Base-by-base conservation (phyloP, 2,329 filamentous ascomycete genomes). In the Paracorniculantispora psalliotae region DNA sequence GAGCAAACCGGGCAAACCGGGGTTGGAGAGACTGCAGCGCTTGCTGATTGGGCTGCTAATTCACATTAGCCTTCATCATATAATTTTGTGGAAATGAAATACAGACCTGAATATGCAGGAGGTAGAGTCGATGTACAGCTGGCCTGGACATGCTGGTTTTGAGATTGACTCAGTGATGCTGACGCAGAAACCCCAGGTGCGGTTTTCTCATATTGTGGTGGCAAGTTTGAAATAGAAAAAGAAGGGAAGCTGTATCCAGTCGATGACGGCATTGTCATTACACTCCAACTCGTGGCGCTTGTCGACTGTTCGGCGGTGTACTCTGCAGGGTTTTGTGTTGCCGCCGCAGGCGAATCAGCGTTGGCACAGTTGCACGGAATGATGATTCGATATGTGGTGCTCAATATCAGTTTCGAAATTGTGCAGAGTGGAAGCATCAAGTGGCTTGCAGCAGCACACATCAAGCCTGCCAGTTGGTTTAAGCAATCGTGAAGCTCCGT, bases 391-490 rank as follows among this genome's bases (percentile, higher is more conserved):
- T 59, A 59, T 7, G 23, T 28, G 17, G 25, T 26, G 17, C 41
- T 41, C 15, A 23, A 51, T 4, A 52, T 4, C 2, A 21, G 13
- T 37, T 43, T 47, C 3, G 56, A 52, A 33, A 52, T 13, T 8
- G 21, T 30, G 30, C 67, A 69, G 7, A 67, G 49, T 6, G 61
- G 61, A 21, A 63, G 52, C 1, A 61, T 57, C 21, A 64, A 47
- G n/a, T 63, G 57, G 5, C 48, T 46, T 3, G 66, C 61, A 12
- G 63, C 63, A 4, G 59, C 59, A 19, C 61, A 62, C 28, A 67
- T 62, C 26, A 67, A 61, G 13, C 51, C 52, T 2, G 61, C 62
- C 52, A 67, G 50, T 43, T 67, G 62, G n/a, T 66, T 63, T 41
- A 68, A 43, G 9, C 67, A 57, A 5, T 37, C 60, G 12, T 63